Evolutionary conservation across 768 basidiomycete species (phyloP).

Genomic region (Russula foetens): DNA sequence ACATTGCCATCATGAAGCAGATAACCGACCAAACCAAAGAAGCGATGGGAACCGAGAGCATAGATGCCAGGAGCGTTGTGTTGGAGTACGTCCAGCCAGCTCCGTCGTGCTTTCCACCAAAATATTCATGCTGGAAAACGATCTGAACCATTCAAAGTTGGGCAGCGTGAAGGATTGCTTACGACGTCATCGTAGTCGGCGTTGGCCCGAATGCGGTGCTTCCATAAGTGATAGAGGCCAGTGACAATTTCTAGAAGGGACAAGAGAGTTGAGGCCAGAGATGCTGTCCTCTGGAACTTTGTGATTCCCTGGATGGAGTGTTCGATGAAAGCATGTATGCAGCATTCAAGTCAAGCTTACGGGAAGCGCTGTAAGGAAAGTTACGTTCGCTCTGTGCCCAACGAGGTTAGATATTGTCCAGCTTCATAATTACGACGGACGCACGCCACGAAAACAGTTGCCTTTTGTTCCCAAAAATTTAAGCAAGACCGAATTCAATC

Average conservation of each 20-base stretch:
- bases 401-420: background rate
- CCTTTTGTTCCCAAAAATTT: background rate
- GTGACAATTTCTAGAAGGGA: constrained; percentile 1
- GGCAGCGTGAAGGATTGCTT: background rate
- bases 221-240: constrained; percentile 2
- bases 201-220: background rate
- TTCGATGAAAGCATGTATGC: background rate
- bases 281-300: constrained; percentile 5
- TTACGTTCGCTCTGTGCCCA: constrained; percentile 2
- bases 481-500: background rate
- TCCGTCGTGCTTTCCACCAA: background rate
- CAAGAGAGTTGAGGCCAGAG: background rate
- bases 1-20: constrained; percentile 3
- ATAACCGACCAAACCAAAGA: constrained; percentile 7
- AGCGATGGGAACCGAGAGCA: constrained; percentile 6
- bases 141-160: background rate
- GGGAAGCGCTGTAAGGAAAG: background rate
- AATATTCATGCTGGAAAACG: background rate
- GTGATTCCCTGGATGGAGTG: background rate
- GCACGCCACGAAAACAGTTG: constrained; percentile 10
- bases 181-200: constrained; percentile 8
- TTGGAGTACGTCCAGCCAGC: background rate
- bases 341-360: background rate
- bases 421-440: background rate
- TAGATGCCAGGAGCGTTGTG: background rate